Percentiles rank a stretch among this genome's conserved stretches.
These are phyloP conservation scores for Phlebiopsis flavidoalba DNA, from an alignment of 768 basidiomycete species.

Conservation along the genomic window DNA sequence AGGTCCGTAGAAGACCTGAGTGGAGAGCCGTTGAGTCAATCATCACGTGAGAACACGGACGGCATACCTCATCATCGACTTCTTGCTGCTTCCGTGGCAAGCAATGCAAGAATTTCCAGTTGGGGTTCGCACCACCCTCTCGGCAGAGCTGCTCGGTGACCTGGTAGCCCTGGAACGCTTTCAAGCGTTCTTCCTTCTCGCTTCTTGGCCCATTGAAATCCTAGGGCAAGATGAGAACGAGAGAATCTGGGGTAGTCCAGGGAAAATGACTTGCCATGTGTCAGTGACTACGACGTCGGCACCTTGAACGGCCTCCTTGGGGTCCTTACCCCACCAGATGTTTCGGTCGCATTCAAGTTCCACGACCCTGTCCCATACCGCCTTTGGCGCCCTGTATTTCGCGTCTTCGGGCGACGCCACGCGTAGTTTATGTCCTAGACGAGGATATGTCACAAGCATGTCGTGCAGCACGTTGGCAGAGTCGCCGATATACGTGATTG, in stretches of 20 bases:
- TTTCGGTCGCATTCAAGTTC: slow-evolving; percentile 67
- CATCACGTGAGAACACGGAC: not conserved
- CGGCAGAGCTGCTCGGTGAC: slow-evolving; percentile 85
- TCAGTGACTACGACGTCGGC: slow-evolving; percentile 97
- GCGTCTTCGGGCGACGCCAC: slow-evolving; percentile 71
- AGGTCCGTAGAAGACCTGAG: slow-evolving; percentile 86
- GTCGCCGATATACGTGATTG: slow-evolving; percentile 91
- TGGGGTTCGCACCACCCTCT: slow-evolving; percentile 73
- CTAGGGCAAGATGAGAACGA: slow-evolving; percentile 32
- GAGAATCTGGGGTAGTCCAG: slow-evolving; percentile 26
- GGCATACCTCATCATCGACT: slow-evolving; percentile 84
- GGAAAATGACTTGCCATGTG: slow-evolving; percentile 64
- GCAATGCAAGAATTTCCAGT: slow-evolving; percentile 97
- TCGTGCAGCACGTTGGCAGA: slow-evolving; percentile 94
- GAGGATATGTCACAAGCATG: slow-evolving; percentile 93
- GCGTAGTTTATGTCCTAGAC: slow-evolving; percentile 81
- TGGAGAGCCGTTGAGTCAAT: slow-evolving; percentile 5
- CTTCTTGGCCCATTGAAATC: slow-evolving; percentile 99
- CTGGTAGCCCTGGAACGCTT: slow-evolving; percentile 90
- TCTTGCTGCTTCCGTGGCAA: slow-evolving; percentile 89
- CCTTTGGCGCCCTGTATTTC: slow-evolving; percentile 58
- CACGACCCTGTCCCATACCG: slow-evolving; percentile 80
- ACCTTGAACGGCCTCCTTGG: slow-evolving; percentile 79
- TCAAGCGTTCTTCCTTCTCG: slow-evolving; percentile 80
- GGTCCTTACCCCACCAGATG: slow-evolving; percentile 74